Conservation (phyloP, 441 rosid genomes). For the Croton setiger region DNA sequence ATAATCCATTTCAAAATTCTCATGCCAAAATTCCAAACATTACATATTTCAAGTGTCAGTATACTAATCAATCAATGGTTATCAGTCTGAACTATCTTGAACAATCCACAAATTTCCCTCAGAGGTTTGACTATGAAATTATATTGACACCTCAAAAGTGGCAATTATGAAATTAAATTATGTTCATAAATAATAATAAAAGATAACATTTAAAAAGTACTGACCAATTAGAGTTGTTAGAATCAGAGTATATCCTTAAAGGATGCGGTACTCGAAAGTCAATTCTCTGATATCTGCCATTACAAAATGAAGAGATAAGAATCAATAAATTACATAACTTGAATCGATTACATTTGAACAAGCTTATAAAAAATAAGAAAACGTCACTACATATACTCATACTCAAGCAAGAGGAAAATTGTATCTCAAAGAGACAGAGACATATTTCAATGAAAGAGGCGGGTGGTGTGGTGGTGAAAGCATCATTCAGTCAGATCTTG, state of each 20-base stretch:
- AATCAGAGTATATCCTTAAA: slow-evolving; percentile 57
- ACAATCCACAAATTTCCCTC: background rate
- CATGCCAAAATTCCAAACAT: background rate
- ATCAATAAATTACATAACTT: slow-evolving; percentile 8
- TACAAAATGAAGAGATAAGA: slow-evolving; percentile 16
- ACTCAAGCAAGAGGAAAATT: background rate
- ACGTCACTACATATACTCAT: background rate
- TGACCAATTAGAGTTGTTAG: slow-evolving; percentile 51
- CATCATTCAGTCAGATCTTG: too few species aligned
- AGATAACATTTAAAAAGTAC: slow-evolving; percentile 22
- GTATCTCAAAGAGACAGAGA: background rate
- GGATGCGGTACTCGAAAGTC: slow-evolving; percentile 90
- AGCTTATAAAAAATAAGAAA: background rate
- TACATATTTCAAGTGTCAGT: background rate
- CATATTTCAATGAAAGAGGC: background rate
- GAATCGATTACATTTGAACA: background rate
- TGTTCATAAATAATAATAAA: background rate
- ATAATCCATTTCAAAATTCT: background rate
- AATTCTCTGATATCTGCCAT: slow-evolving; percentile 82
- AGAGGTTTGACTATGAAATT: background rate
- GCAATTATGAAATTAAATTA: background rate
- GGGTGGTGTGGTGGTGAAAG: too few species aligned
- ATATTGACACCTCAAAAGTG: slow-evolving; percentile 1
- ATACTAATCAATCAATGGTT: background rate
- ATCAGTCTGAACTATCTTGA: background rate